phyloP scores from a whole-genome alignment of 1,139 yeast species.

The Saccharomyces hybrid region DNA sequence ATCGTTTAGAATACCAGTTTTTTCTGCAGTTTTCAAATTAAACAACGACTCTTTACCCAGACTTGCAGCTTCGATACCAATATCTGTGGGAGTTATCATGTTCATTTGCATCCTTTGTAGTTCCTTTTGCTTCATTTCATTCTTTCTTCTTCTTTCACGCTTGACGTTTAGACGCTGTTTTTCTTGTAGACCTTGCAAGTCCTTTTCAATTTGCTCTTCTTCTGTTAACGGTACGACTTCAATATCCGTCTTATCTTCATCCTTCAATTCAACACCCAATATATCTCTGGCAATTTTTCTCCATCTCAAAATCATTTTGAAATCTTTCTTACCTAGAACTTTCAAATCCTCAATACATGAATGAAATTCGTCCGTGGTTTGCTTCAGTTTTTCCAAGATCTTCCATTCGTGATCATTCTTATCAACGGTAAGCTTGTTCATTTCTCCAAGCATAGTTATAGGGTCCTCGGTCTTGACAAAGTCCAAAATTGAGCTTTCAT shows the following conservation, averaged over 20 bases:
- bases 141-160: constrained; percentile 73
- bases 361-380: constrained; percentile 67
- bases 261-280: constrained; percentile 58
- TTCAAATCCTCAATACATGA: constrained; percentile 86
- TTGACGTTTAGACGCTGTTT: constrained; percentile 61
- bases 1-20: constrained; percentile 70
- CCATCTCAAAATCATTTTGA: constrained; percentile 76
- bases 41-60: constrained; percentile 75
- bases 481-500: constrained; percentile 66
- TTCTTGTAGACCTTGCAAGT: constrained; percentile 63
- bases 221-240: constrained; percentile 72
- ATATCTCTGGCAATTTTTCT: constrained; percentile 77
- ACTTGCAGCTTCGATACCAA: constrained; percentile 90
- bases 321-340: constrained; percentile 90
- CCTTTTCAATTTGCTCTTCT: constrained; percentile 84
- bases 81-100: constrained; percentile 86
- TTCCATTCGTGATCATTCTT: constrained; percentile 66
- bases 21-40: constrained; percentile 73
- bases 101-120: constrained; percentile 90
- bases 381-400: constrained; percentile 58
- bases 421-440: constrained; percentile 55
- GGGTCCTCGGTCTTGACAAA: constrained; percentile 79
- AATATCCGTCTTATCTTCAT: constrained; percentile 36
- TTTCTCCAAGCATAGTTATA: constrained; percentile 68
- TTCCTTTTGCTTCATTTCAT: constrained; percentile 83